Evolutionary conservation across 306 rosid genomes (phyloP).

Genomic region (Rosa chinensis): DNA sequence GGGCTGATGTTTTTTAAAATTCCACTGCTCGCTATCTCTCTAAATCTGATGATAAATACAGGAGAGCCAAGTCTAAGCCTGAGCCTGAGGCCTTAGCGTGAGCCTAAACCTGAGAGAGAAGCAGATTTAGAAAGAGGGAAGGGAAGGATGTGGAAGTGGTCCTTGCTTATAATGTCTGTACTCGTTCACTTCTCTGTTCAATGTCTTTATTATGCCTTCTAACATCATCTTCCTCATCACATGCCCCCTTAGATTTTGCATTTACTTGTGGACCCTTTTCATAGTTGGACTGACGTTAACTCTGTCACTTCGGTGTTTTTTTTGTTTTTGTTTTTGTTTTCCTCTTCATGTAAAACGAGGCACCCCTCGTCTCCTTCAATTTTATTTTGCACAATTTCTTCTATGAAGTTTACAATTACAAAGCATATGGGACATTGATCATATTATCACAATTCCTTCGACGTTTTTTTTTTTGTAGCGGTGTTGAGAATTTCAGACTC

Average conservation of each 20-base stretch:
- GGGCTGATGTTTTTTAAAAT: conserved; percentile 62
- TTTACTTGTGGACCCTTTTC: conserved; percentile 54
- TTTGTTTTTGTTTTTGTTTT: background rate
- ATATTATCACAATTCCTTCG: background rate
- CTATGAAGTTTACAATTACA: background rate
- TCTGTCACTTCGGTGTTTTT: conserved; percentile 21
- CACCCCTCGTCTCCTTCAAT: background rate
- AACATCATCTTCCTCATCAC: conserved; percentile 46
- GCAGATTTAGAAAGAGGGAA: background rate
- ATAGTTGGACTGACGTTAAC: conserved; percentile 61
- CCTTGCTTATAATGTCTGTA: background rate
- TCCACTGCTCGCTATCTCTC: conserved; percentile 44
- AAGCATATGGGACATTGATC: background rate
- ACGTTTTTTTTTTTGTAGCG: background rate
- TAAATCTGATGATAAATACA: background rate
- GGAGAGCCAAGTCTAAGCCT: background rate
- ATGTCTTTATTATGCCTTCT: conserved; percentile 41
- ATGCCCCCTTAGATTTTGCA: conserved; percentile 62
- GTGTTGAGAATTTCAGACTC: background rate
- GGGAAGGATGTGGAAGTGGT: background rate
- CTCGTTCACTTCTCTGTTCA: background rate
- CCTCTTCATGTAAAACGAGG: conserved; percentile 17
- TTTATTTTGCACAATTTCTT: background rate
- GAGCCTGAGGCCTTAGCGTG: background rate
- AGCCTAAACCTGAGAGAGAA: background rate